Base-by-base conservation (phyloP, 306 rosid species). In the Pyrus betulifolia region DNA sequence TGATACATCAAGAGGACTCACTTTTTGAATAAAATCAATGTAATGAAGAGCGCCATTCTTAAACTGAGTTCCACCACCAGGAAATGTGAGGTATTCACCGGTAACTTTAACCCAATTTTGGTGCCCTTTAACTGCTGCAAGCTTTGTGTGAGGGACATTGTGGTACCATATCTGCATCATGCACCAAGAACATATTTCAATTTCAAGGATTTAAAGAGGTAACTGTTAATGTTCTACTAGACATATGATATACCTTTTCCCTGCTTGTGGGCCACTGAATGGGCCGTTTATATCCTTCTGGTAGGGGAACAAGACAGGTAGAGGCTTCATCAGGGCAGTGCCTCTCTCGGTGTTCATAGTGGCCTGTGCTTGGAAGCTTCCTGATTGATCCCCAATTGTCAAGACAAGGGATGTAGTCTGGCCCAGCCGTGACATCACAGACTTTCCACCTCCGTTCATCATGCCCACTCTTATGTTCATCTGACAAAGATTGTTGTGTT, bases 21-120 rank as follows among this genome's bases (percentile, higher is more conserved):
- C 98, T 46, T 88, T 86, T 82, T 91, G 87, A 70, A 93, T 85
- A 80, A 93, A 89, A 71, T 91, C 96, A 70, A 93, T 93, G 84
- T 93, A 93, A 80, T 87, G 91, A 76, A 89, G 95, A 76, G 96
- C 98, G 14, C 98, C 98, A 45, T 89, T 69, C 76, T 82, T 91
- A 79, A 93, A 93, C 82, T 93, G 98, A 65, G 96, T 93, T 80
- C 98, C 98, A 42, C 98, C 98, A 14, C 98, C 98, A 45, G 98
- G 98, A 82, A 93, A 93, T 67, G 84, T 84, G 70, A 93, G 93
- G 78, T 85, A 93, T 78, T 89, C 85, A 35, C 98, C 96, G 2
- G 85, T 72, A 69, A 86, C 88, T 89, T 91, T 93, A 81, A 93
- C 94, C 98, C 98, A 93, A 79, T 93, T 93, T 84, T 93, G 98